These are phyloP conservation scores for Aspergillus baeticus DNA, from an alignment of 495 filamentous ascomycete genomes.

Conservation along the genomic window DNA sequence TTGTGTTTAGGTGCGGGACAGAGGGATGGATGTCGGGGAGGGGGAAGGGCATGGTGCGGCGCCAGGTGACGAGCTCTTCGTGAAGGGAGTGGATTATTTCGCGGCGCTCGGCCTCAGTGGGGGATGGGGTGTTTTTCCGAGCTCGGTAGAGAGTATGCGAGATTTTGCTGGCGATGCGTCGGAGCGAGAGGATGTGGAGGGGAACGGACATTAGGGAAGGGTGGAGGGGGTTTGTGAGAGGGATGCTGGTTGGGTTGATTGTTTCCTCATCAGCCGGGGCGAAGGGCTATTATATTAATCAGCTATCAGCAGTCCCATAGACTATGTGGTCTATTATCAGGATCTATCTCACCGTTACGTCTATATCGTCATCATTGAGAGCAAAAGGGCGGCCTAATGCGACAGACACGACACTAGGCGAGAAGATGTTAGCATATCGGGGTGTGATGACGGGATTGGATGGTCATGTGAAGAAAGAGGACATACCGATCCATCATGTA, in stretches of 20 bases:
- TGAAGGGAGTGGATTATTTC: slow-evolving; percentile 30
- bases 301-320: too few species aligned
- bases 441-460: too few species aligned
- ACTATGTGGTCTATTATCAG: too few species aligned
- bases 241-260: slow-evolving; percentile 26
- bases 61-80: slow-evolving; percentile 34
- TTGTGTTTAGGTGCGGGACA: slow-evolving; percentile 37
- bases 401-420: too few species aligned
- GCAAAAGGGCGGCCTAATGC: too few species aligned
- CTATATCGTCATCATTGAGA: too few species aligned
- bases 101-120: slow-evolving; percentile 22
- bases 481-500: slow-evolving; percentile 49
- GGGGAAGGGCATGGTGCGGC: slow-evolving; percentile 42
- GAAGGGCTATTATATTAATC: too few species aligned
- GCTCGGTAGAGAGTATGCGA: slow-evolving; percentile 28
- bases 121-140: slow-evolving; percentile 6
- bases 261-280: slow-evolving; percentile 33
- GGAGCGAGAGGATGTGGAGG: slow-evolving; percentile 35
- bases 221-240: slow-evolving; percentile 15
- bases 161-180: slow-evolving; percentile 38
- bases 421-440: too few species aligned
- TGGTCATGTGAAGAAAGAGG: too few species aligned
- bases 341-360: too few species aligned
- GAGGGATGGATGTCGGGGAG: slow-evolving; percentile 33
- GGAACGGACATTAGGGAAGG: slow-evolving; percentile 38